Evolutionary conservation across 257 asterid genomes (phyloP).

Genomic region (Solanum appendiculatum): DNA sequence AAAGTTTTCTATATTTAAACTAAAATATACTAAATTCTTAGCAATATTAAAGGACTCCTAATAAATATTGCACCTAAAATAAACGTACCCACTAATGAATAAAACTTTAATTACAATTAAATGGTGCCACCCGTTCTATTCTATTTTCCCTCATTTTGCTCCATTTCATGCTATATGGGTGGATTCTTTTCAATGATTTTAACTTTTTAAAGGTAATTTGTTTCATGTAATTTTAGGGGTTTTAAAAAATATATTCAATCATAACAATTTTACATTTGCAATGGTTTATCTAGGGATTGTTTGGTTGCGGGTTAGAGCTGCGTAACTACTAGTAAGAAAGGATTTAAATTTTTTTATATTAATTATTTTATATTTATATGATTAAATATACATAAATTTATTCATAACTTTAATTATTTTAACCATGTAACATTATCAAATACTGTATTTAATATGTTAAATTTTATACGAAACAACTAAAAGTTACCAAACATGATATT

Average conservation of each 20-base stretch:
- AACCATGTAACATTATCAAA: not conserved
- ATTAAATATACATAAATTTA: not conserved
- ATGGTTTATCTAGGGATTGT: too few species aligned
- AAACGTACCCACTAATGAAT: not conserved
- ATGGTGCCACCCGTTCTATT: not conserved
- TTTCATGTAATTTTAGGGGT: too few species aligned
- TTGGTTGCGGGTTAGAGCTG: too few species aligned
- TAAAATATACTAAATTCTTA: too few species aligned
- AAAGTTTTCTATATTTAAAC: too few species aligned
- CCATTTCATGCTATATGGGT: not conserved
- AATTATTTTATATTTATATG: not conserved
- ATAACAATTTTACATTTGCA: not conserved
- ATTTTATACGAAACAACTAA: not conserved
- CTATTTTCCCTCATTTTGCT: not conserved
- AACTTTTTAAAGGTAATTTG: not conserved
- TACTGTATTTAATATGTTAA: not conserved
- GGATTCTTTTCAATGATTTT: not conserved
- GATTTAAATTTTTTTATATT: not conserved
- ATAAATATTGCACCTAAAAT: not conserved
- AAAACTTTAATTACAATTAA: not conserved
- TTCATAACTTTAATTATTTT: not conserved
- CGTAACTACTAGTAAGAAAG: not conserved
- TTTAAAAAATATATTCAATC: not conserved
- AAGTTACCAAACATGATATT: not conserved
- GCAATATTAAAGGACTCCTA: not conserved